Conservation (phyloP, 2,329 filamentous ascomycete genomes). For the Fusarium heterosporum region DNA sequence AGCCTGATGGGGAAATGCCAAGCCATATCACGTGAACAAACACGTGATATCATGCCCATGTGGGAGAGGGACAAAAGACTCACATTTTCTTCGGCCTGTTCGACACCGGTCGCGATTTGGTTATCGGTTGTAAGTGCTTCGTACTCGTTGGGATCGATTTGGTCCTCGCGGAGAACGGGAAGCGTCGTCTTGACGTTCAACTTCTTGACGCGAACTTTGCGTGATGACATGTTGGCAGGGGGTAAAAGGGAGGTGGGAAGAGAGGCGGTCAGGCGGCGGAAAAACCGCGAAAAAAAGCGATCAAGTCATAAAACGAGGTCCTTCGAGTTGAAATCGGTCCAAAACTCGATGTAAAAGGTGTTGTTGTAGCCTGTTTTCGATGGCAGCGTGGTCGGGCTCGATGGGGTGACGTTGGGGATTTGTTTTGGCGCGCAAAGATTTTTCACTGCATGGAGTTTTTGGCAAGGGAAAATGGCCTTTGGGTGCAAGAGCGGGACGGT, state of each 20-base stretch:
- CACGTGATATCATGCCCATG: constrained; percentile 62
- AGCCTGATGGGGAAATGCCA: neutral
- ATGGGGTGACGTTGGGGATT: constrained; percentile 68
- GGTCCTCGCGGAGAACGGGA: constrained; percentile 87
- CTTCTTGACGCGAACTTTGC: constrained; percentile 87
- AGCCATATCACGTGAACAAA: constrained; percentile 56
- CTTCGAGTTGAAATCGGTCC: constrained; percentile 64
- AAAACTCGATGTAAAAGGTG: constrained; percentile 63
- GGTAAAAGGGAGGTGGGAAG: constrained; percentile 53
- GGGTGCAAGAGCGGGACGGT: constrained; percentile 23
- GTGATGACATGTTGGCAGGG: constrained; percentile 67
- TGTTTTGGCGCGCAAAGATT: constrained; percentile 67
- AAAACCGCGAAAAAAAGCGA: constrained; percentile 73
- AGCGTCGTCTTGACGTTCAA: constrained; percentile 91
- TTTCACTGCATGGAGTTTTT: constrained; percentile 56
- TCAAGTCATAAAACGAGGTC: constrained; percentile 70
- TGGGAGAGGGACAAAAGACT: constrained; percentile 60
- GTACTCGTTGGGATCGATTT: constrained; percentile 88
- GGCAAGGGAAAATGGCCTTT: constrained; percentile 47
- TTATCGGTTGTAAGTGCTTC: constrained; percentile 84
- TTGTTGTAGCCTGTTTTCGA: constrained; percentile 65
- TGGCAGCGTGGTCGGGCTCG: constrained; percentile 60
- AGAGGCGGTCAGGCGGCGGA: constrained; percentile 61
- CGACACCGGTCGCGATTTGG: constrained; percentile 95
- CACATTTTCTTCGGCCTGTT: constrained; percentile 97